These are phyloP conservation scores for Pythium sukuiense DNA, from an alignment of 352 stramenopile species.

Conservation along the genomic window DNA sequence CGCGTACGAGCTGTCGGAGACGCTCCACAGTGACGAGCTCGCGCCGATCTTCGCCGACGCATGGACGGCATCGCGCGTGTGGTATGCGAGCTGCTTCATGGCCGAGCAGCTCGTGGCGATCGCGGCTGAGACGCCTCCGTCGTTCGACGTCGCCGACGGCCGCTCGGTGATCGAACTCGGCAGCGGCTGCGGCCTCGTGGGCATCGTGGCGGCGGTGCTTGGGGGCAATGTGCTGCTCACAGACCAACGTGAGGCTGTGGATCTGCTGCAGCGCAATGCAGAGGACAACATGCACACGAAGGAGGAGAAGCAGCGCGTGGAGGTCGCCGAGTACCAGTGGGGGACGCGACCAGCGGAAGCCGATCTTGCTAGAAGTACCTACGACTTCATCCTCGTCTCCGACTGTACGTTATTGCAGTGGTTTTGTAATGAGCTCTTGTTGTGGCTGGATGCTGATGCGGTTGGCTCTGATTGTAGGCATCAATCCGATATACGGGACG, in stretches of 20 bases:
- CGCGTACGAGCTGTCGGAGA: slow-evolving; percentile 73
- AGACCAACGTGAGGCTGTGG: slow-evolving; percentile 66
- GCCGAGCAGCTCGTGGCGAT: slow-evolving; percentile 50
- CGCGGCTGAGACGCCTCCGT: background rate
- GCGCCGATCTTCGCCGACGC: slow-evolving; percentile 81
- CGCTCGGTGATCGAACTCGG: slow-evolving; percentile 70
- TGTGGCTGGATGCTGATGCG: background rate
- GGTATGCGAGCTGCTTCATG: slow-evolving; percentile 70
- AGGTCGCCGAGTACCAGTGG: slow-evolving; percentile 65
- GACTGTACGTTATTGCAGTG: slow-evolving; percentile 50
- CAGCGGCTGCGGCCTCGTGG: slow-evolving; percentile 75
- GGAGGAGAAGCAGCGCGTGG: slow-evolving; percentile 38
- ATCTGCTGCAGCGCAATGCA: slow-evolving; percentile 65
- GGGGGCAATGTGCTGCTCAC: slow-evolving; percentile 73
- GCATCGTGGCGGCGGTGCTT: slow-evolving; percentile 59
- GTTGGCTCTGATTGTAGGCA: slow-evolving; percentile 31
- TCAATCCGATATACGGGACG: slow-evolving; percentile 84
- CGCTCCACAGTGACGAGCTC: slow-evolving; percentile 63
- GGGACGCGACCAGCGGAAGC: slow-evolving; percentile 31
- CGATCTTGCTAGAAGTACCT: slow-evolving; percentile 32
- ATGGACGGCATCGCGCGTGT: slow-evolving; percentile 80
- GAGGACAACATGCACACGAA: slow-evolving; percentile 43
- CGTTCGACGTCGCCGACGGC: slow-evolving; percentile 28
- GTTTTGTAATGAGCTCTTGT: background rate
- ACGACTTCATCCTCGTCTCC: slow-evolving; percentile 72